These are phyloP conservation scores for Neopestalotiopsis sp. DNA, from an alignment of 2,329 filamentous ascomycete genomes.

Conservation along the genomic window DNA sequence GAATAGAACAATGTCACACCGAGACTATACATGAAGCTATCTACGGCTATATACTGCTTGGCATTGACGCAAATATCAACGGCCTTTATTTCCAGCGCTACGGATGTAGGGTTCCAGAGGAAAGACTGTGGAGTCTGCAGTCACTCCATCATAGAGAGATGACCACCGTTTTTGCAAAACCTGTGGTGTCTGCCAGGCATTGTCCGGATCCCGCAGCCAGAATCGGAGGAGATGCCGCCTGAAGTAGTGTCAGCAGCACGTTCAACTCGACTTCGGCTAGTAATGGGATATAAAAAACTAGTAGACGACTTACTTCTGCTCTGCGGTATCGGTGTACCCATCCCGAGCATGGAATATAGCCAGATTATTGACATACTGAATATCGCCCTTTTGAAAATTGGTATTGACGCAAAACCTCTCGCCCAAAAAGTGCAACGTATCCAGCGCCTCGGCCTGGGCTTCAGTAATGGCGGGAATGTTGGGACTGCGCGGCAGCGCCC, in stretches of 20 bases:
- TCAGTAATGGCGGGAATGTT: slow-evolving; percentile 62
- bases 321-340: slow-evolving; percentile 50
- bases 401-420: slow-evolving; percentile 51
- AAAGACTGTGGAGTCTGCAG: slow-evolving; percentile 57
- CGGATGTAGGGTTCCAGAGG: slow-evolving; percentile 60
- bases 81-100: slow-evolving; percentile 41
- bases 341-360: slow-evolving; percentile 59
- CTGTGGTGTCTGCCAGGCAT: slow-evolving; percentile 54
- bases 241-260: slow-evolving; percentile 17
- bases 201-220: slow-evolving; percentile 55
- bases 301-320: slow-evolving; percentile 46
- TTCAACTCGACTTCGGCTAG: slow-evolving; percentile 21
- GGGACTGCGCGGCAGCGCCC: slow-evolving; percentile 55
- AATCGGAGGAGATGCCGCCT: slow-evolving; percentile 55
- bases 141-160: slow-evolving; percentile 57
- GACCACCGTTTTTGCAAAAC: slow-evolving; percentile 55
- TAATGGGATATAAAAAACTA: too few species aligned
- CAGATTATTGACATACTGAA: slow-evolving; percentile 62
- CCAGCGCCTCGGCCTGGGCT: slow-evolving; percentile 58
- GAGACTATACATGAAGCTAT: too few species aligned
- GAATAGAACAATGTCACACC: too few species aligned
- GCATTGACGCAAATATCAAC: slow-evolving; percentile 17
- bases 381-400: slow-evolving; percentile 55
- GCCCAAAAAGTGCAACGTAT: slow-evolving; percentile 55
- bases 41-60: too few species aligned